phyloP scores from a whole-genome alignment of 257 asterid genomes.

The Euphrasia confusa region DNA sequence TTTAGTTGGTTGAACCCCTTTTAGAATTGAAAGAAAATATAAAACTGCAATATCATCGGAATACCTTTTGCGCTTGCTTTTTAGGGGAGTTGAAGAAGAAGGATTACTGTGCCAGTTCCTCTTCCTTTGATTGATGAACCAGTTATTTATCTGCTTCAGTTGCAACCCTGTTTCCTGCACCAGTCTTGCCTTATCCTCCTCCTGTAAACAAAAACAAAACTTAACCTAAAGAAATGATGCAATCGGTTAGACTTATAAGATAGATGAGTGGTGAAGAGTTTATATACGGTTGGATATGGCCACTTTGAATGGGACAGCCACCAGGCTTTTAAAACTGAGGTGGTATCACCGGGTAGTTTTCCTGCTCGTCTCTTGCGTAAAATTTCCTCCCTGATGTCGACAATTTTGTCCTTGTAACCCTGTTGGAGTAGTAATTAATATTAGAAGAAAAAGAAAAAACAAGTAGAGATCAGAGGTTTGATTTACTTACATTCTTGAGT shows the following conservation, averaged over 20 bases:
- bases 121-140: slow-evolving; percentile 51
- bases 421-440: slow-evolving; percentile 29
- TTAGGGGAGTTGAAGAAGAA: slow-evolving; percentile 35
- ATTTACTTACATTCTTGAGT: background rate
- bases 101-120: slow-evolving; percentile 51
- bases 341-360: slow-evolving; percentile 79
- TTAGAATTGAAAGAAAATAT: background rate
- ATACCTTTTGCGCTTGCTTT: slow-evolving; percentile 48
- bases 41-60: background rate
- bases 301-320: slow-evolving; percentile 88
- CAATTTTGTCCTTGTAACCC: slow-evolving; percentile 73
- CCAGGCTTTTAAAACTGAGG: slow-evolving; percentile 71
- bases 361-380: slow-evolving; percentile 56
- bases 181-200: slow-evolving; percentile 47
- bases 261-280: background rate
- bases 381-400: slow-evolving; percentile 59
- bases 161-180: slow-evolving; percentile 51
- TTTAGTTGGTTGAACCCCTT: background rate
- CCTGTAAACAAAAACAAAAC: slow-evolving; percentile 18
- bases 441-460: background rate
- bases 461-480: background rate
- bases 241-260: too few relatives aligned
- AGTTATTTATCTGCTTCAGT: slow-evolving; percentile 45
- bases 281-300: slow-evolving; percentile 78
- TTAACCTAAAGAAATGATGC: too few relatives aligned